Conservation (phyloP, 768 basidiomycete species). For the Lepiota venenata region DNA sequence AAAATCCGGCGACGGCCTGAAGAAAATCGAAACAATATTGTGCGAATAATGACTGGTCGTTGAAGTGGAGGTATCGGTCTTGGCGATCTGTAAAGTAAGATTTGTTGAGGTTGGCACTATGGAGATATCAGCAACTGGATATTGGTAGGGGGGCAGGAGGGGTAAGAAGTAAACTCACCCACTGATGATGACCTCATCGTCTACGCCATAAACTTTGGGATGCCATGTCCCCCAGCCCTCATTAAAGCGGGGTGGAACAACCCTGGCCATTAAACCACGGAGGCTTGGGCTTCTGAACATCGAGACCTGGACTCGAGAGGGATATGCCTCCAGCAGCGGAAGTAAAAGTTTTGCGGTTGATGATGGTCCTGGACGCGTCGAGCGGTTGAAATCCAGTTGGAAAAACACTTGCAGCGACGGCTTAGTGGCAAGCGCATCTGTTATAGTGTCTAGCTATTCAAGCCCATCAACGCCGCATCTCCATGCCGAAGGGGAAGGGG, state of each 20-base stretch:
- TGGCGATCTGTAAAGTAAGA: constrained; percentile 95
- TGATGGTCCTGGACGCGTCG: constrained; percentile 68
- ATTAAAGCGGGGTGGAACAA: constrained; percentile 91
- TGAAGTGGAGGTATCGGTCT: constrained; percentile 88
- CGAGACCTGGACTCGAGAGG: constrained; percentile 67
- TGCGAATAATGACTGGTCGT: constrained; percentile 55
- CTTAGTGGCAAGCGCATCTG: constrained; percentile 53
- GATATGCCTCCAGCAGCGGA: constrained; percentile 71
- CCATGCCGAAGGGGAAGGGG: too few species aligned
- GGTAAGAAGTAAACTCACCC: constrained; percentile 52
- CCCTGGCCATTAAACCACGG: constrained; percentile 62
- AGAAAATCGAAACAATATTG: constrained; percentile 86
- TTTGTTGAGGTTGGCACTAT: constrained; percentile 87
- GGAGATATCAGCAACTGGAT: not conserved
- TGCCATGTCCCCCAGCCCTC: constrained; percentile 99
- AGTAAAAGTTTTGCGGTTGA: constrained; percentile 67
- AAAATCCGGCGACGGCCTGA: constrained; percentile 62
- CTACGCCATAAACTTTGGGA: constrained; percentile 91
- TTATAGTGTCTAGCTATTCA: constrained; percentile 69
- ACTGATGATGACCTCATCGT: constrained; percentile 89
- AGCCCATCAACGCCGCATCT: not conserved
- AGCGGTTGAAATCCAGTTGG: constrained; percentile 78
- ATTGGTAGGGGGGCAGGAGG: not conserved
- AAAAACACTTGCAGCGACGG: constrained; percentile 64
- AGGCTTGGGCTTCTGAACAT: constrained; percentile 90